phyloP scores from a whole-genome alignment of 768 basidiomycete genomes.

The Arthromyces matolae region DNA sequence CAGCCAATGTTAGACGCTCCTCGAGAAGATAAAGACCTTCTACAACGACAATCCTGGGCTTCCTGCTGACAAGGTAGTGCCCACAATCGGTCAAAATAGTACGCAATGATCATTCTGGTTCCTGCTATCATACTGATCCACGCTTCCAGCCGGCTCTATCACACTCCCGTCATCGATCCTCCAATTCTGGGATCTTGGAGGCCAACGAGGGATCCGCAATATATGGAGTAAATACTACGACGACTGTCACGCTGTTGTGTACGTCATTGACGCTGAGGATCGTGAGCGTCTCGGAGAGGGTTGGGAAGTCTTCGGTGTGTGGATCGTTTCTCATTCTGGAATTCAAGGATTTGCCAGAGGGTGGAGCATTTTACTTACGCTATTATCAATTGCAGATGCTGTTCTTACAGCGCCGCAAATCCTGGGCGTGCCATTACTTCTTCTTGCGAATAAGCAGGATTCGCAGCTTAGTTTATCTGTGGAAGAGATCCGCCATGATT shows the following conservation, averaged over 20 bases:
- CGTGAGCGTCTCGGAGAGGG: constrained; percentile 85
- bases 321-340: no score
- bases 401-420: constrained; percentile 89
- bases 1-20: constrained; percentile 57
- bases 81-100: constrained; percentile 99
- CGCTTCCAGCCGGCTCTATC: constrained; percentile 80
- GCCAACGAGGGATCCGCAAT: constrained; percentile 87
- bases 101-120: constrained; percentile 27
- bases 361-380: no score
- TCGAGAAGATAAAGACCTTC: constrained; percentile 91
- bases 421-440: constrained; percentile 82
- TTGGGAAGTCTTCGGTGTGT: constrained; percentile 95
- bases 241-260: constrained; percentile 95
- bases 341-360: no score
- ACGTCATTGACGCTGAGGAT: constrained; percentile 92
- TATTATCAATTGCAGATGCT: constrained; percentile 47
- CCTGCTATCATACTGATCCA: not conserved
- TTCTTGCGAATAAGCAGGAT: constrained; percentile 97
- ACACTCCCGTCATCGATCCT: constrained; percentile 89
- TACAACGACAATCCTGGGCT: constrained; percentile 86
- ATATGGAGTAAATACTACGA: constrained; percentile 96
- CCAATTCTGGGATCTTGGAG: constrained; percentile 96
- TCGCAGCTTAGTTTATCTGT: constrained; percentile 75
- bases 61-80: constrained; percentile 90
- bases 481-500: constrained; percentile 86